phyloP scores from a whole-genome alignment of 2,329 filamentous ascomycete genomes.

The Xylaria sp. region DNA sequence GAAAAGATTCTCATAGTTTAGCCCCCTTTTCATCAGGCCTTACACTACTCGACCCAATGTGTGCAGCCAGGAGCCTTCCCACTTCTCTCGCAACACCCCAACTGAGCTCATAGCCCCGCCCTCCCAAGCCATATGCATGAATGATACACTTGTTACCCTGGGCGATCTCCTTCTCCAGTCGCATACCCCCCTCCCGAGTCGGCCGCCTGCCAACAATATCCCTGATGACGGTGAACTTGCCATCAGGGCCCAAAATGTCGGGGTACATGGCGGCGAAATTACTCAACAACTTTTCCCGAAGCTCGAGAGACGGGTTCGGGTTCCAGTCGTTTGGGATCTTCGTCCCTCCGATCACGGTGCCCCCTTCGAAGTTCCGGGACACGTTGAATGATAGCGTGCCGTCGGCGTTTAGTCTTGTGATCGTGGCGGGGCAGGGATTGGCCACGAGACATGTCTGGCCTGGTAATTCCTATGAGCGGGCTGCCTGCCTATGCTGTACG shows the following conservation, averaged over 20 bases:
- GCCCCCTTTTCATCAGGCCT: background rate
- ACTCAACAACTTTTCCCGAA: constrained; percentile 53
- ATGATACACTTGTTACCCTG: constrained; percentile 44
- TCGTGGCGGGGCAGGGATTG: constrained; percentile 41
- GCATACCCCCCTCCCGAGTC: constrained; percentile 53
- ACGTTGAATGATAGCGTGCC: constrained; percentile 68
- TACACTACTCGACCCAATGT: constrained; percentile 20
- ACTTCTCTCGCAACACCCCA: constrained; percentile 64
- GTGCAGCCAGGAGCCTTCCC: constrained; percentile 44
- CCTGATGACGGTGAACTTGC: constrained; percentile 43
- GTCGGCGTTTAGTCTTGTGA: constrained; percentile 67
- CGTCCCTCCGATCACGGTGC: constrained; percentile 70
- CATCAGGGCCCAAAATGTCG: constrained; percentile 34
- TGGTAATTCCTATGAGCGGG: constrained; percentile 32
- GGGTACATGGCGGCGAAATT: constrained; percentile 41
- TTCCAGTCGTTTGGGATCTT: constrained; percentile 66
- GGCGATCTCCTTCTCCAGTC: constrained; percentile 57
- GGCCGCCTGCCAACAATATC: constrained; percentile 55
- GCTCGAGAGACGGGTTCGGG: constrained; percentile 52
- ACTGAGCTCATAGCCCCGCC: constrained; percentile 65
- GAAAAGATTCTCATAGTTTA: constrained; percentile 7
- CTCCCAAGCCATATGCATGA: constrained; percentile 65
- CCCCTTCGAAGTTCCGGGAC: constrained; percentile 64
- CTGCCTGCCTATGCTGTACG: background rate
- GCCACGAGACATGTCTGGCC: constrained; percentile 54